Evolutionary conservation across 805 yeast species (phyloP).

Genomic region (Yamadazyma kitorensis): DNA sequence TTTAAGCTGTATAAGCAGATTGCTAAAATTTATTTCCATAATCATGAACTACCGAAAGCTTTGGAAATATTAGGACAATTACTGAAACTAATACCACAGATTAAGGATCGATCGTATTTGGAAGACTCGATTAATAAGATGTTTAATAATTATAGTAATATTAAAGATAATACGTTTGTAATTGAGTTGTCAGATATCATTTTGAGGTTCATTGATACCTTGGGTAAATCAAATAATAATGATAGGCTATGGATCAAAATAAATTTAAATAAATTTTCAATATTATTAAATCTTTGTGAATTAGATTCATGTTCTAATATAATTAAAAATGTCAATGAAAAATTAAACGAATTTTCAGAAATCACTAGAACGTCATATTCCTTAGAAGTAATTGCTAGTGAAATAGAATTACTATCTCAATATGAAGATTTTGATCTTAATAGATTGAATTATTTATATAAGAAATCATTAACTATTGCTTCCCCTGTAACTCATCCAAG

Average conservation of each 20-base stretch:
- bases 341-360: slow-evolving; percentile 39
- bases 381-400: slow-evolving; percentile 65
- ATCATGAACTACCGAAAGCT: slow-evolving; percentile 20
- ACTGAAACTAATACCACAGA: slow-evolving; percentile 20
- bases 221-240: slow-evolving; percentile 18
- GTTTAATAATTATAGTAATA: slow-evolving; percentile 29
- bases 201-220: slow-evolving; percentile 19
- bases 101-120: slow-evolving; percentile 30
- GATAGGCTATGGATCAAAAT: slow-evolving; percentile 49
- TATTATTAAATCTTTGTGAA: slow-evolving; percentile 29
- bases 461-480: slow-evolving; percentile 40
- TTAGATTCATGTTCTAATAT: slow-evolving; percentile 31
- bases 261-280: slow-evolving; percentile 43
- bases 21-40: slow-evolving; percentile 31
- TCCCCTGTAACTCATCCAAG: slow-evolving; percentile 74
- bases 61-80: slow-evolving; percentile 18
- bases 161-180: slow-evolving; percentile 26
- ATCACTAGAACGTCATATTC: slow-evolving; percentile 45
- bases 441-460: slow-evolving; percentile 47
- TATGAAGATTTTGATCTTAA: slow-evolving; percentile 29
- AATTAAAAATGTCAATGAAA: slow-evolving; percentile 34
- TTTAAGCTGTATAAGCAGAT: slow-evolving; percentile 42
- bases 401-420: slow-evolving; percentile 52
- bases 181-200: slow-evolving; percentile 29
- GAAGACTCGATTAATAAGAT: slow-evolving; percentile 40